Percentiles rank a stretch among this genome's conserved stretches.
phyloP scores from a whole-genome alignment of 306 rosid genomes.

The Cucurbita ficifolia region DNA sequence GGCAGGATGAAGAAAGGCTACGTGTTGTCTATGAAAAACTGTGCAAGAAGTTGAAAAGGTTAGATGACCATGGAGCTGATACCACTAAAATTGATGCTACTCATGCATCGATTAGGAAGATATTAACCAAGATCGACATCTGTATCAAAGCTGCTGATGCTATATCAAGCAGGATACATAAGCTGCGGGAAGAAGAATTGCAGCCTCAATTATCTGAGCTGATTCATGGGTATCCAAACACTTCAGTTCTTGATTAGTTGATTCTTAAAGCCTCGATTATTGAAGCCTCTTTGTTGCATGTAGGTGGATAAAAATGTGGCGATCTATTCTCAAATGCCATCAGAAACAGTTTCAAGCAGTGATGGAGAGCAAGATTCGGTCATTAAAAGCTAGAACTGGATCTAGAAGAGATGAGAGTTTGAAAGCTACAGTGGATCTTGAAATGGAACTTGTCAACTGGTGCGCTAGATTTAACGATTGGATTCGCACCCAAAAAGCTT shows the following conservation, averaged over 20 bases:
- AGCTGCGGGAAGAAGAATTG: conserved; percentile 83
- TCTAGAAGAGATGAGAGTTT: conserved; percentile 56
- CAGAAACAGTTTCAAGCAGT: conserved; percentile 87
- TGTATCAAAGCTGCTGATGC: conserved; percentile 66
- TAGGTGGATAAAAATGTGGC: conserved; percentile 96
- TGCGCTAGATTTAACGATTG: conserved; percentile 70
- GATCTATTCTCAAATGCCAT: conserved; percentile 79
- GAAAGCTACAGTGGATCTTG: conserved; percentile 81
- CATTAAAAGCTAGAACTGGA: conserved; percentile 46
- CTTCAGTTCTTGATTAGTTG: not conserved
- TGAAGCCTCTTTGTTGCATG: conserved; percentile 10
- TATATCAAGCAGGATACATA: conserved; percentile 62
- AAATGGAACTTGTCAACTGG: conserved; percentile 91
- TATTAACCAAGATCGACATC: conserved; percentile 69
- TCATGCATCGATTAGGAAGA: conserved; percentile 52
- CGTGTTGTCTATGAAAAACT: conserved; percentile 62
- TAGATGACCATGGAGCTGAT: conserved; percentile 86
- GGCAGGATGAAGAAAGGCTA: conserved; percentile 82
- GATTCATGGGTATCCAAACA: conserved; percentile 53
- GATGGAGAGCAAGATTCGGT: conserved; percentile 73
- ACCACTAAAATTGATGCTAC: conserved; percentile 70
- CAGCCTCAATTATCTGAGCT: conserved; percentile 75
- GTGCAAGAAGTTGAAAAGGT: conserved; percentile 62
- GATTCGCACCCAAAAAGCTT: conserved; percentile 72
- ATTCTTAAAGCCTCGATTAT: conserved; percentile 1